Percentiles rank a stretch among this genome's conserved stretches.
phyloP scores from a whole-genome alignment of 2,329 filamentous ascomycete genomes.

The Phialophora verrucosa region DNA sequence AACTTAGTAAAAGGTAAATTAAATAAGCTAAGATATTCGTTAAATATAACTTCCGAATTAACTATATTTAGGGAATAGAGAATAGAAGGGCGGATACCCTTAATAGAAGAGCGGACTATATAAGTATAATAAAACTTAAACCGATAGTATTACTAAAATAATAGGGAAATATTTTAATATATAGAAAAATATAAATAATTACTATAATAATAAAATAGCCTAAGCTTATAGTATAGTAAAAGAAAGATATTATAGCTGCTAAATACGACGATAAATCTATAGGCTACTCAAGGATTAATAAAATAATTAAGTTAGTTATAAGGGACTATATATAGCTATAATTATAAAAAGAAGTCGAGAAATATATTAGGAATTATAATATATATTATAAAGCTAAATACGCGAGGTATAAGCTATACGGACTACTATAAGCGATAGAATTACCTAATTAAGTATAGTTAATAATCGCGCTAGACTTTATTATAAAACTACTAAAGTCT shows the following conservation, averaged over 20 bases:
- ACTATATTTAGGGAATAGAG: not conserved
- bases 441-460: not conserved
- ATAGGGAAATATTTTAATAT: constrained; percentile 12
- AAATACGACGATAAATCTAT: too few species aligned
- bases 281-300: too few species aligned
- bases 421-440: constrained; percentile 1
- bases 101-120: constrained; percentile 29
- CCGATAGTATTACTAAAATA: not conserved
- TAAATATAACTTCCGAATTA: not conserved
- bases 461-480: constrained; percentile 3
- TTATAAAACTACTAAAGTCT: constrained; percentile 16
- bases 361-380: constrained; percentile 24
- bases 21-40: constrained; percentile 6
- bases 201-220: too few species aligned
- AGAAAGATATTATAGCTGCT: too few species aligned
- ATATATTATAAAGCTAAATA: constrained; percentile 22
- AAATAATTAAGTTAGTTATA: too few species aligned
- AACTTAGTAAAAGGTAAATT: constrained; percentile 18
- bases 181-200: too few species aligned
- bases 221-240: too few species aligned
- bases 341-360: constrained; percentile 15
- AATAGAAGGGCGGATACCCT: not conserved
- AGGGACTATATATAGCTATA: too few species aligned
- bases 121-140: not conserved
- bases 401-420: constrained; percentile 23